Base-by-base conservation (phyloP, 75 land plant genomes). In the Pinus albicaulis region DNA sequence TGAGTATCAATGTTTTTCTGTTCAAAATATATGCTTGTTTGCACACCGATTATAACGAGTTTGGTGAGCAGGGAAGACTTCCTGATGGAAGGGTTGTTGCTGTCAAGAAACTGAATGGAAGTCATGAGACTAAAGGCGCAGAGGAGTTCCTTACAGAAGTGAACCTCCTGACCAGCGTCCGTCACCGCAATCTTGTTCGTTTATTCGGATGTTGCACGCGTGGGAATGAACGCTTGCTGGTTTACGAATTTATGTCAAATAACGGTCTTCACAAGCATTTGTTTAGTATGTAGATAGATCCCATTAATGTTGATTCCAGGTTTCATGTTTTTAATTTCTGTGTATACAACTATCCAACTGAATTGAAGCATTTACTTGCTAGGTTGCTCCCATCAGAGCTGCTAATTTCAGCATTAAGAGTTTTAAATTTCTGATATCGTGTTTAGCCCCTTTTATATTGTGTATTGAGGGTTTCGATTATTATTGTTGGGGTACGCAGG, bases 61-160 rank as follows among this genome's bases (percentile, higher is more conserved):
- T 61, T n/a, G 36, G 20, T 8, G 17, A 22, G 0, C 16, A 78
- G 79, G 79, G 75, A 28, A 34, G 16, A 28, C 38, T 78, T 12
- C 25, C 16, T 7, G 26, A 78, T 28, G 75, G 75, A 19, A 23
- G 22, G 34, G 38, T 17, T 11, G 77, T 78, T 13, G 79, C 76
- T n/a, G 57, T 78, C 23, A 78, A 78, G 75, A 78, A 74, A 52
- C 56, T 73, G 24, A 24, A 5, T 23, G 34, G 20, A 44, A 58
- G n/a, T 19, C 73, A 73, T 2, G 13, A 65, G 15, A 61, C 26
- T 6, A 11, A 19, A 77, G 65, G 12, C 12, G 15, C 12, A 57
- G 48, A 76, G 3, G 80, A 75, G 59, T 79, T 79, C 52, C 15
- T 79, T 5, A 79, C 38, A 38, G 80, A 79, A 68, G 79, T 79